phyloP scores from a whole-genome alignment of 1,284 basidiomycete genomes.

The Trichosporon coremiiforme region DNA sequence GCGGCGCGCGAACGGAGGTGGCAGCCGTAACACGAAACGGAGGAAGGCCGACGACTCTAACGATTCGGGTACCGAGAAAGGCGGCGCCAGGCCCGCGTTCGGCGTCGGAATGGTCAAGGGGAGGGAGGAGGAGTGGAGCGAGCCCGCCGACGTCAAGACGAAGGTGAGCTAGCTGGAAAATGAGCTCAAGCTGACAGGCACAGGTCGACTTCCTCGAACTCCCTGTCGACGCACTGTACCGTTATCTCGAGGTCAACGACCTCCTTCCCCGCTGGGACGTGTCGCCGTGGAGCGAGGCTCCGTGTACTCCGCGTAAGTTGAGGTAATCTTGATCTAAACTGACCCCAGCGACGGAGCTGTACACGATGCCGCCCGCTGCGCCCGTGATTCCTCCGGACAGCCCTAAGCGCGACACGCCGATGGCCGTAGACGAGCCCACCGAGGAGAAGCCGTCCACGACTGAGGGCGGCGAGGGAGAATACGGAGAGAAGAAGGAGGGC shows the following conservation, averaged over 20 bases:
- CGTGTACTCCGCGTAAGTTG: conserved; percentile 48
- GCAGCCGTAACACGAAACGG: conserved; percentile 41
- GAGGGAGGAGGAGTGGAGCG: conserved; percentile 45
- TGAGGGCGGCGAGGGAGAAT: background rate
- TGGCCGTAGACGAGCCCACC: conserved; percentile 1
- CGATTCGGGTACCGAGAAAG: conserved; percentile 28
- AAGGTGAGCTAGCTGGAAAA: conserved; percentile 52
- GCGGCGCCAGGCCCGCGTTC: conserved; percentile 26
- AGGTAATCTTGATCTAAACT: background rate
- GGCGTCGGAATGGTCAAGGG: conserved; percentile 40
- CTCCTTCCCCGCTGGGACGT: conserved; percentile 49
- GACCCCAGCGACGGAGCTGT: conserved; percentile 43
- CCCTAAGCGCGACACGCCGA: conserved; percentile 9
- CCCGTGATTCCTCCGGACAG: conserved; percentile 31
- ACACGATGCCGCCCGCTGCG: conserved; percentile 37
- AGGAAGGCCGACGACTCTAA: conserved; percentile 42
- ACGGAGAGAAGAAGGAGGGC: conserved; percentile 16
- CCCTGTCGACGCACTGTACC: conserved; percentile 49
- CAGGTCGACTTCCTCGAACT: conserved; percentile 53
- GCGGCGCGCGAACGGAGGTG: conserved; percentile 19
- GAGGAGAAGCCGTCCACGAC: conserved; percentile 18
- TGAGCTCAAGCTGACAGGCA: conserved; percentile 14
- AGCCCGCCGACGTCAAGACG: conserved; percentile 46
- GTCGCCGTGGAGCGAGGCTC: conserved; percentile 53
- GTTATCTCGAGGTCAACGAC: conserved; percentile 51